These are phyloP conservation scores for Rhodotorula paludigena DNA, from an alignment of 768 basidiomycete species.

Conservation along the genomic window DNA sequence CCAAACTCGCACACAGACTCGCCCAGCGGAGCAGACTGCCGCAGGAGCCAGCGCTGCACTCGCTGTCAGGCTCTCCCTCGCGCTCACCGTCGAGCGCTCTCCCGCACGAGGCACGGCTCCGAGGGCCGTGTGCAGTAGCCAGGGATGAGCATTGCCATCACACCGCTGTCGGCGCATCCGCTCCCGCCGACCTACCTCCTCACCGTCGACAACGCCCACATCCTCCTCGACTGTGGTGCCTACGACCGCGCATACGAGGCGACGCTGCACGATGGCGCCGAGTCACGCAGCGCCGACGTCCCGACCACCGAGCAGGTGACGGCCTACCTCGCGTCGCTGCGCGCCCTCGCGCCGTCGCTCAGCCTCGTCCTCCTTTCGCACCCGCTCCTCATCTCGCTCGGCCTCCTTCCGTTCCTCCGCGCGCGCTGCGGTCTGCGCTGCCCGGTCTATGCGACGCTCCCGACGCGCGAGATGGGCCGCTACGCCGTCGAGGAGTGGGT, in stretches of 20 bases:
- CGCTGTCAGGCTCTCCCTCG: too few species aligned
- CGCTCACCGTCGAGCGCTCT: too few species aligned
- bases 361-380: slow-evolving; percentile 91
- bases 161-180: slow-evolving; percentile 61
- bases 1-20: too few species aligned
- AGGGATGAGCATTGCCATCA: slow-evolving; percentile 75
- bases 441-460: slow-evolving; percentile 87
- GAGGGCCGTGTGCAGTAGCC: too few species aligned
- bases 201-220: slow-evolving; percentile 86
- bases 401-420: slow-evolving; percentile 85
- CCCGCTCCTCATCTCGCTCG: too few species aligned
- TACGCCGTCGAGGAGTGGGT: slow-evolving; percentile 85
- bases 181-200: slow-evolving; percentile 55
- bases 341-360: slow-evolving; percentile 62
- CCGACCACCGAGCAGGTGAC: slow-evolving; percentile 29
- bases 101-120: too few species aligned
- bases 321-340: slow-evolving; percentile 44
- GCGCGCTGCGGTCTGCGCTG: slow-evolving; percentile 77
- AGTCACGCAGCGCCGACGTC: slow-evolving; percentile 45
- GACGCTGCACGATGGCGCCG: slow-evolving; percentile 42
- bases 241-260: slow-evolving; percentile 74
- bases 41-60: too few species aligned
- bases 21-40: too few species aligned
- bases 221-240: slow-evolving; percentile 91
- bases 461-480: slow-evolving; percentile 89